Conservation (phyloP, 139 green algal species). For the Zygnema circumcarinatum region DNA sequence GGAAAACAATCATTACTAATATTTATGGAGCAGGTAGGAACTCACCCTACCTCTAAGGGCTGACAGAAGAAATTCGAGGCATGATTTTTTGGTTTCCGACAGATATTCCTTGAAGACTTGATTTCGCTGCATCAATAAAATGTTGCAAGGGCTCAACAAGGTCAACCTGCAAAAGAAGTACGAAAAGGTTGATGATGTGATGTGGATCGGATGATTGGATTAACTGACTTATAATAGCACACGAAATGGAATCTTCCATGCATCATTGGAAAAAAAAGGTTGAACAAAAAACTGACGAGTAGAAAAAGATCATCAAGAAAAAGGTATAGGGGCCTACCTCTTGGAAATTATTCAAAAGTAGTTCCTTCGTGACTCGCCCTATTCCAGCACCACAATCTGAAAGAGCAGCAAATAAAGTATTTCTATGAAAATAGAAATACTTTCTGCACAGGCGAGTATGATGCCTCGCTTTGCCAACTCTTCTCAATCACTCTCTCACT, state of each 20-base stretch:
- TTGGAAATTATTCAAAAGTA: constrained; percentile 87
- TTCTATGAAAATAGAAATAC: background rate
- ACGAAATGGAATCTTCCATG: too few relatives aligned
- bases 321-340: constrained; percentile 73
- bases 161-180: constrained; percentile 67
- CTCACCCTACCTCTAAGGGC: constrained; percentile 32
- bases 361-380: constrained; percentile 83
- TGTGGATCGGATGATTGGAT: too few relatives aligned
- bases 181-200: background rate
- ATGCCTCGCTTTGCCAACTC: constrained; percentile 62
- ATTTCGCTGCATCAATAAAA: constrained; percentile 41
- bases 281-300: background rate
- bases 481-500: constrained; percentile 63
- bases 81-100: constrained; percentile 7
- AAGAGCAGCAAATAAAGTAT: too few relatives aligned
- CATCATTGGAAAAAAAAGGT: too few relatives aligned
- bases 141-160: constrained; percentile 77
- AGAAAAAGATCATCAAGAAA: too few relatives aligned
- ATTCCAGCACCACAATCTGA: constrained; percentile 92
- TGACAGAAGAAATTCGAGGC: constrained; percentile 54
- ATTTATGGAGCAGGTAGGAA: too few relatives aligned
- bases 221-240: too few relatives aligned
- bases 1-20: too few relatives aligned
- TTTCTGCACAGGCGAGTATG: background rate
- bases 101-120: background rate